Evolutionary conservation across 129 eudicot species (phyloP), one percentile per base, ranked within the genome.

Genomic region (Artemisia argyi): DNA sequence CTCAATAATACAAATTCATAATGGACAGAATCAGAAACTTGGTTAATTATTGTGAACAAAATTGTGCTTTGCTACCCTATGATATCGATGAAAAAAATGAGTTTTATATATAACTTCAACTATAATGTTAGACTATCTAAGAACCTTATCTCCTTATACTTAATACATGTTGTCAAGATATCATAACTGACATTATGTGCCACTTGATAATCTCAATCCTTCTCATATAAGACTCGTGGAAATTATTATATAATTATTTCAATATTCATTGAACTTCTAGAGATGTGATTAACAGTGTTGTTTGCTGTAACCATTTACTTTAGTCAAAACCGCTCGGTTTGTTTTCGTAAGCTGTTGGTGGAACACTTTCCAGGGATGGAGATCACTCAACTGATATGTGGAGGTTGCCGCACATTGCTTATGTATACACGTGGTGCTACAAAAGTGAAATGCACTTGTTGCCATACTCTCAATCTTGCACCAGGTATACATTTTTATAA

Each of bases 361-460:
- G 24, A 44, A 73, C 67, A 66, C 20, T 28, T 32, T 82, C 73
- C 73, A 91, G 97, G 91, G 61, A 74, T 80, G 82, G 97, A 91
- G 75, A 91, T 91, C 89, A 85, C 94, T 54, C 95, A 88, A 68
- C 74, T 91, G 67, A 85, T 91, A 18, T 91, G 97, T 56, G 92
- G 97, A 56, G 87, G 95, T 58, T 91, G 96, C 51, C 97, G 86
- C 24, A 88, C 90, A 15, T 82, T 88, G 74, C 85, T 91, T 26
- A 88, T 88, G 97, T 84, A 91, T 69, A 73, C 97, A 3, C 86
- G 90, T 57, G 97, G 97, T 13, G 97, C 97, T 47, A 72, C 92
- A 42, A 91, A 95, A 51, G 96, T 91, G 56, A 86, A 95, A 78
- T 91, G 97, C 81, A 81, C 94, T 5, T 91, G 97, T 52, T 91